Evolutionary conservation across 345 rosid genomes (phyloP).

Genomic region (Trapa incisa): DNA sequence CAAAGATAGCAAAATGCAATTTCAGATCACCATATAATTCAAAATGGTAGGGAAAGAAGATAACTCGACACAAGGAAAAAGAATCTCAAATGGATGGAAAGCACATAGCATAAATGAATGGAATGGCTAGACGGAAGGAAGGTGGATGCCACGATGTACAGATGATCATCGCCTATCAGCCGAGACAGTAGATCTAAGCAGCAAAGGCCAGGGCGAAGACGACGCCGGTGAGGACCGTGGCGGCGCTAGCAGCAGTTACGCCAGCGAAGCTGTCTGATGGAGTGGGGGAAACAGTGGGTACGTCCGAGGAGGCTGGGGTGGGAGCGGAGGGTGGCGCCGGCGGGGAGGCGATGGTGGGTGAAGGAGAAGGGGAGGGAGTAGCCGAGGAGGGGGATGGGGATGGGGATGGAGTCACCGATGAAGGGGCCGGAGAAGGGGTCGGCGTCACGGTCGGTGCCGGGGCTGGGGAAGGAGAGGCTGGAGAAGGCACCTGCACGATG

Average conservation of each 20-base stretch:
- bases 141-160: no score
- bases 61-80: not conserved
- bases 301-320: constrained; percentile 3
- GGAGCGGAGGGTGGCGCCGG: constrained; percentile 18
- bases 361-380: constrained; percentile 2
- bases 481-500: constrained; percentile 32
- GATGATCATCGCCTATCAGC: not conserved
- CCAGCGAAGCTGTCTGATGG: not conserved
- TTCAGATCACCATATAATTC: constrained; percentile 4
- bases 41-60: not conserved
- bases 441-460: constrained; percentile 18
- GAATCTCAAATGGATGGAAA: not conserved
- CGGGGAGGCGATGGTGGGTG: constrained; percentile 26
- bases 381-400: constrained; percentile 7
- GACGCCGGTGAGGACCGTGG: constrained; percentile 6
- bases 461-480: constrained; percentile 18
- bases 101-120: not conserved
- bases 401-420: constrained; percentile 14
- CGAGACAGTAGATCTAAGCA: not conserved
- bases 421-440: constrained; percentile 14
- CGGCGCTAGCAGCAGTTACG: constrained; percentile 8
- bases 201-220: constrained; percentile 9
- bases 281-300: not conserved
- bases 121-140: not conserved
- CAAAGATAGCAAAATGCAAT: not conserved